Evolutionary conservation across 2,329 filamentous ascomycete species (phyloP).

Genomic region (Xylariaceae sp.): DNA sequence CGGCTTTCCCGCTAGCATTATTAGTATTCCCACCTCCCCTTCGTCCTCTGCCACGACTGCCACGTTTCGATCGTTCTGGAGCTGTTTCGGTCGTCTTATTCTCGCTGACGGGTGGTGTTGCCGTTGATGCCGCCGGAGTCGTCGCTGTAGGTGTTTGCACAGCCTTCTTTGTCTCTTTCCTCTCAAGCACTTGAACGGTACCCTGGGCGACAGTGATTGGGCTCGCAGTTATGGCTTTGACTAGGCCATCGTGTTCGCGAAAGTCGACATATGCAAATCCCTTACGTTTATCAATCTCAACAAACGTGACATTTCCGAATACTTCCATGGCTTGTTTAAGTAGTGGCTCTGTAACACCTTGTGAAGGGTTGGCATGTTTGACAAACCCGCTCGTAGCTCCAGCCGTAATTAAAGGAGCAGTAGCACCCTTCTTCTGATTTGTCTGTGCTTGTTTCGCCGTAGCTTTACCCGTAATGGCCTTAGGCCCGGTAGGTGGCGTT

Average conservation of each 20-base stretch:
- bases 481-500: conserved; percentile 31
- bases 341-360: conserved; percentile 81
- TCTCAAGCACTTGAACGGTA: conserved; percentile 80
- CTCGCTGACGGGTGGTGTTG: conserved; percentile 18
- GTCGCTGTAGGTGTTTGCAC: conserved; percentile 12
- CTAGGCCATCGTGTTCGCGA: conserved; percentile 64
- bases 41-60: conserved; percentile 29
- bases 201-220: conserved; percentile 80
- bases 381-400: conserved; percentile 67
- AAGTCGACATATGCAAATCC: conserved; percentile 94
- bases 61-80: conserved; percentile 28
- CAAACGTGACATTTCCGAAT: conserved; percentile 71
- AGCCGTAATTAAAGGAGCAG: conserved; percentile 30
- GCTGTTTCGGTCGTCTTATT: conserved; percentile 22
- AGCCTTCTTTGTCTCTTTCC: conserved; percentile 55
- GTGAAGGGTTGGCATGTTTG: conserved; percentile 81
- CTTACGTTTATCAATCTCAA: conserved; percentile 93
- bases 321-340: conserved; percentile 69
- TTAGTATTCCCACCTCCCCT: conserved; percentile 22
- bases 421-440: conserved; percentile 32
- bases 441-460: conserved; percentile 19
- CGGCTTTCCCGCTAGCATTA: conserved; percentile 5
- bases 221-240: conserved; percentile 76
- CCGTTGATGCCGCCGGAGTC: conserved; percentile 16
- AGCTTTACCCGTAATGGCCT: conserved; percentile 22